Evolutionary conservation across 331 rosid genomes (phyloP).

Genomic region (Acacia concinna): DNA sequence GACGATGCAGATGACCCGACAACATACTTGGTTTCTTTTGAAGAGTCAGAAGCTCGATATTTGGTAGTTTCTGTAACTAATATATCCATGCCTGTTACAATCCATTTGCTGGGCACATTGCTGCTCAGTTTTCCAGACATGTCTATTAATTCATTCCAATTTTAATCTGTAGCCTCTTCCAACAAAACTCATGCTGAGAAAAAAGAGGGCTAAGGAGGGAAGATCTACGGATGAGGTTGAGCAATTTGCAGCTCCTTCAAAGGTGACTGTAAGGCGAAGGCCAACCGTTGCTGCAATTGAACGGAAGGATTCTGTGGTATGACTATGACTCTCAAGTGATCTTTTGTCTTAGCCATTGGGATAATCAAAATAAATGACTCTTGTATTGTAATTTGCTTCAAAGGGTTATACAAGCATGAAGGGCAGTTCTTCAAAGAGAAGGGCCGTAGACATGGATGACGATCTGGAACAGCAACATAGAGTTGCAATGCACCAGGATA

Average conservation of each 20-base stretch:
- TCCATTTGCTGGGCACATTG: background rate
- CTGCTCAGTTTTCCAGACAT: slow-evolving; percentile 1
- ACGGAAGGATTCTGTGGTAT: slow-evolving; percentile 79
- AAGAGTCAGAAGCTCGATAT: slow-evolving; percentile 83
- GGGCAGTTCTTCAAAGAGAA: slow-evolving; percentile 51
- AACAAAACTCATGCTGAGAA: slow-evolving; percentile 78
- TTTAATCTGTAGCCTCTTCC: slow-evolving; percentile 86
- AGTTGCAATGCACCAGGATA: slow-evolving; percentile 53
- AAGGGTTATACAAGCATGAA: slow-evolving; percentile 65
- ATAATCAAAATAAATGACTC: background rate
- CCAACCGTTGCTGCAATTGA: slow-evolving; percentile 74
- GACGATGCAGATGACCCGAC: slow-evolving; percentile 83
- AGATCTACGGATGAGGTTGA: slow-evolving; percentile 80
- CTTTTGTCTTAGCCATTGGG: slow-evolving; percentile 2
- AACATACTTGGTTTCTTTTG: slow-evolving; percentile 82
- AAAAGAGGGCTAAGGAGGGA: slow-evolving; percentile 92
- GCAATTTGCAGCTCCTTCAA: slow-evolving; percentile 80
- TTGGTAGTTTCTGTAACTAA: slow-evolving; percentile 53
- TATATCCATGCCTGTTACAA: slow-evolving; percentile 5
- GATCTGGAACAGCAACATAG: slow-evolving; percentile 63
- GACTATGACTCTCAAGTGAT: slow-evolving; percentile 41
- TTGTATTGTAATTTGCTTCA: slow-evolving; percentile 30
- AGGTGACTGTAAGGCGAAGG: slow-evolving; percentile 79
- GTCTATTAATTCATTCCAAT: slow-evolving; percentile 23
- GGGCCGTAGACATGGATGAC: slow-evolving; percentile 63